These are phyloP conservation scores for Cladophialophora immunda DNA, from an alignment of 2,329 filamentous ascomycete genomes.

Conservation along the genomic window DNA sequence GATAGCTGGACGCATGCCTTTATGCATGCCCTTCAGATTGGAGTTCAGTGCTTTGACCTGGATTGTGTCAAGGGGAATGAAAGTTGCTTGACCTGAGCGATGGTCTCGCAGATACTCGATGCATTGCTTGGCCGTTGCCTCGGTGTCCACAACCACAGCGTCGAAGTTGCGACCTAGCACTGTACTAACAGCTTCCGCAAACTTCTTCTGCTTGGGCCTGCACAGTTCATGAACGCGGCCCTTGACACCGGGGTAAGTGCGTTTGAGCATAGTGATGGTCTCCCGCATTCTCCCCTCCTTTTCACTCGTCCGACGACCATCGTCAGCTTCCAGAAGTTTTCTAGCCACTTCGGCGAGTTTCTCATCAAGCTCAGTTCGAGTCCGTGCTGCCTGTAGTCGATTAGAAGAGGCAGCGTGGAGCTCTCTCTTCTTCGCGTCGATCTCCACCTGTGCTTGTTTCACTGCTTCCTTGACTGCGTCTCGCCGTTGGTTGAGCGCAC, in stretches of 20 bases:
- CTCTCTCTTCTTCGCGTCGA: conserved; percentile 88
- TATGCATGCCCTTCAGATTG: conserved; percentile 86
- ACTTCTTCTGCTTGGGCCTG: conserved; percentile 97
- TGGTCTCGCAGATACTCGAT: conserved; percentile 94
- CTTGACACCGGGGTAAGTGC: conserved; percentile 89
- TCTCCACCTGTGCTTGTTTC: conserved; percentile 76
- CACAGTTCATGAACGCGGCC: conserved; percentile 91
- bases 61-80: conserved; percentile 96
- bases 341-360: conserved; percentile 82
- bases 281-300: conserved; percentile 82
- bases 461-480: conserved; percentile 68
- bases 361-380: conserved; percentile 88
- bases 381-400: conserved; percentile 79
- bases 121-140: conserved; percentile 92
- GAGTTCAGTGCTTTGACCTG: conserved; percentile 92
- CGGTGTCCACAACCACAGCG: conserved; percentile 91
- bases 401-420: conserved; percentile 87
- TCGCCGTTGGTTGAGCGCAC: conserved; percentile 73
- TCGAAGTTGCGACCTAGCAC: conserved; percentile 94
- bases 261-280: conserved; percentile 83
- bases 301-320: conserved; percentile 84
- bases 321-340: conserved; percentile 85
- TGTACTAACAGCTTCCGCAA: conserved; percentile 88
- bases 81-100: conserved; percentile 84
- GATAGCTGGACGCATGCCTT: conserved; percentile 85